Evolutionary conservation across 2,329 filamentous ascomycete genomes (phyloP).

Genomic region (Penicillium sp.): DNA sequence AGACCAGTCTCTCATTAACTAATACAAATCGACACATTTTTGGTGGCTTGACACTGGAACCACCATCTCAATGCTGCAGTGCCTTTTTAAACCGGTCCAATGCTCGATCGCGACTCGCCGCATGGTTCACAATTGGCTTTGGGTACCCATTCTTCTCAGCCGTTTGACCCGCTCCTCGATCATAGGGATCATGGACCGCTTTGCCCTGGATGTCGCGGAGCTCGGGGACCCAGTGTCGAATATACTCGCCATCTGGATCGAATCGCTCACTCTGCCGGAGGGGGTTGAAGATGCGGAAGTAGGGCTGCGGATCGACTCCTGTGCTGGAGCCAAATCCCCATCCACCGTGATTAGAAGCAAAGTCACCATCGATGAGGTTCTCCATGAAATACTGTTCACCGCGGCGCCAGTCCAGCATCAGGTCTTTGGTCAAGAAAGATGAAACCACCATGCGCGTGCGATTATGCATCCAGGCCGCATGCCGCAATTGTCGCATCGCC

Average conservation of each 20-base stretch:
- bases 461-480: constrained; percentile 75
- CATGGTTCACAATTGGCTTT: constrained; percentile 67
- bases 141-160: constrained; percentile 68
- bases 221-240: constrained; percentile 76
- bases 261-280: constrained; percentile 80
- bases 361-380: constrained; percentile 70
- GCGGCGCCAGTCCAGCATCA: constrained; percentile 75
- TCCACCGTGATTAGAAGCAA: constrained; percentile 69
- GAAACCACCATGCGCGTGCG: constrained; percentile 77
- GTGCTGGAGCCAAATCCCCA: constrained; percentile 63
- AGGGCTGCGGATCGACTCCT: constrained; percentile 79
- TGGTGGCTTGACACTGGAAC: neutral
- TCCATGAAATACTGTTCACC: constrained; percentile 82
- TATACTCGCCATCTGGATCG: constrained; percentile 71
- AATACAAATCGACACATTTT: too few relatives aligned
- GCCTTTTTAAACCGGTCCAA: constrained; percentile 64
- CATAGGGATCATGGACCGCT: constrained; percentile 76
- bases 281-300: constrained; percentile 87
- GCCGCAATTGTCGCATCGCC: constrained; percentile 70
- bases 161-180: constrained; percentile 52
- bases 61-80: constrained; percentile 9
- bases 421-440: constrained; percentile 72
- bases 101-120: constrained; percentile 59
- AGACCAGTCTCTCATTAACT: too few relatives aligned
- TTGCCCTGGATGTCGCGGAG: constrained; percentile 58